These are phyloP conservation scores for Mortierella sp. DNA, from an alignment of 371 early-diverging fungal genomes.

Conservation along the genomic window DNA sequence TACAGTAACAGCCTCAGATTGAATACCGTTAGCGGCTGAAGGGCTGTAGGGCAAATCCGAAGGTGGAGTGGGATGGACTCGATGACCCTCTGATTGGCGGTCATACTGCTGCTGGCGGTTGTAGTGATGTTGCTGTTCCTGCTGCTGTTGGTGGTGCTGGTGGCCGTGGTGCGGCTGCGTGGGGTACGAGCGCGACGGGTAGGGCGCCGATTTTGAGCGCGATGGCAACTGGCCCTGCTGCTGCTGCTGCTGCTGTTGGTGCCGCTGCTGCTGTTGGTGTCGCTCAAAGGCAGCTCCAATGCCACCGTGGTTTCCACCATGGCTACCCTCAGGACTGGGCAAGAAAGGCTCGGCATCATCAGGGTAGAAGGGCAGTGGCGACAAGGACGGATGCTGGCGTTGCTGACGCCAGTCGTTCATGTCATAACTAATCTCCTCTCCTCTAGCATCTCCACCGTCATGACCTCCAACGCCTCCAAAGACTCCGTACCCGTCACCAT, in stretches of 20 bases:
- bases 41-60: neutral
- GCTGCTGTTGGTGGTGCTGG: neutral
- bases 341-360: neutral
- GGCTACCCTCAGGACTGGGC: neutral
- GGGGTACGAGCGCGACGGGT: neutral
- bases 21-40: neutral
- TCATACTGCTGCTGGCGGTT: neutral
- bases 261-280: neutral
- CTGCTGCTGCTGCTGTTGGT: neutral
- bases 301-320: neutral
- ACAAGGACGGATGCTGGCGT: neutral
- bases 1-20: neutral
- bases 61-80: neutral
- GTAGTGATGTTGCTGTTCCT: neutral
- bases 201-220: neutral
- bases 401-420: neutral
- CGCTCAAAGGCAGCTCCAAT: neutral
- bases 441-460: neutral
- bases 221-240: neutral
- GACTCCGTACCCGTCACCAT: neutral
- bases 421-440: neutral
- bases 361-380: neutral
- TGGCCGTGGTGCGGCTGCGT: neutral
- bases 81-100: neutral
- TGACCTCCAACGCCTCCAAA: neutral